Conservation (phyloP, 805 yeast species). For the Cyberlindnera euphorbiae region DNA sequence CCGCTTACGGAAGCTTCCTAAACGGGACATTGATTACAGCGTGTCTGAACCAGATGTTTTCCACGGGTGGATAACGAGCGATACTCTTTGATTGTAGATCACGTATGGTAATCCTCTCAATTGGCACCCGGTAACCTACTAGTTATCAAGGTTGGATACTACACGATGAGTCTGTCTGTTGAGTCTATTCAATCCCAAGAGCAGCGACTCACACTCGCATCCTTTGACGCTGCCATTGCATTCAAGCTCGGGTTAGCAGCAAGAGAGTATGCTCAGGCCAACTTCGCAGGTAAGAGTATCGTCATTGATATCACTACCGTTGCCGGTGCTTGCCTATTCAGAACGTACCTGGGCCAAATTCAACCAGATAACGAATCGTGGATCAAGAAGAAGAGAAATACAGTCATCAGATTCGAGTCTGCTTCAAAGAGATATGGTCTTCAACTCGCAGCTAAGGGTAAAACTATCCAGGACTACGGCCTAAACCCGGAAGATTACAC, state of each 20-base stretch:
- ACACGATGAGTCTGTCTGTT: not conserved
- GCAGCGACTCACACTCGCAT: constrained; percentile 1
- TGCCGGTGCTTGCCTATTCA: constrained; percentile 44
- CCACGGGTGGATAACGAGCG: too few species aligned
- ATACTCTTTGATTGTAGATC: too few species aligned
- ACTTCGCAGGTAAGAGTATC: constrained; percentile 26
- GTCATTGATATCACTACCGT: constrained; percentile 45
- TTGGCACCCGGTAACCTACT: too few species aligned
- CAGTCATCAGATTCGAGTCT: constrained; percentile 42
- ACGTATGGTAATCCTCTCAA: too few species aligned
- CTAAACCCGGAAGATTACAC: constrained; percentile 42
- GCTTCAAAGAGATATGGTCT: constrained; percentile 46
- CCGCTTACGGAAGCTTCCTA: constrained; percentile 2
- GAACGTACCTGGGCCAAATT: constrained; percentile 28
- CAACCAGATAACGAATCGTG: constrained; percentile 50
- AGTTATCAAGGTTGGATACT: too few species aligned
- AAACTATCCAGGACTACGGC: constrained; percentile 35
- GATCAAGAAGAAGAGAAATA: constrained; percentile 45
- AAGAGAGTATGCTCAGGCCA: constrained; percentile 29
- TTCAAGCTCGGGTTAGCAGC: constrained; percentile 43
- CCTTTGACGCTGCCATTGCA: constrained; percentile 24
- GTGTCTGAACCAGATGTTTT: too few species aligned
- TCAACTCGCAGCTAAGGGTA: constrained; percentile 33
- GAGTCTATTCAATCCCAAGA: constrained; percentile 5
- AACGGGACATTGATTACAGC: too few species aligned